Evolutionary conservation across 805 yeast genomes (phyloP), one percentile per base, ranked within the genome.

Genomic region (Grigorovia yakushimaensis): DNA sequence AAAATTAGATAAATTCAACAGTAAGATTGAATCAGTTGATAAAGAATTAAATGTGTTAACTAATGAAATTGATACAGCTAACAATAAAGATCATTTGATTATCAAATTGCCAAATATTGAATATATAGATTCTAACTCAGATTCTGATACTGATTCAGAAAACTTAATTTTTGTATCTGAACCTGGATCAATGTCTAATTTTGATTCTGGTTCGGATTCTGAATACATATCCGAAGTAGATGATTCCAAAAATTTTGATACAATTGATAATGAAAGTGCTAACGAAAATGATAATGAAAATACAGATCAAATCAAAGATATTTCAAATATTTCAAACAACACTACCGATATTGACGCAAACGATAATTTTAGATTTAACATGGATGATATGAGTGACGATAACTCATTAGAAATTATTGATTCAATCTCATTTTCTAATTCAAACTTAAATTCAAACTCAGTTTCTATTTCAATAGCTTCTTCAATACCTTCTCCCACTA

Each of bases 271-370:
- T 15, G n/a, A n/a, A n/a, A n/a, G n/a, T n/a, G n/a, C n/a, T n/a
- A n/a, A n/a, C n/a, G n/a, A n/a, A n/a, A n/a, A n/a, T n/a, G n/a
- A n/a, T n/a, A n/a, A n/a, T n/a, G n/a, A n/a, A n/a, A n/a, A n/a
- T n/a, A n/a, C n/a, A n/a, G n/a, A n/a, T n/a, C n/a, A n/a, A n/a
- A n/a, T n/a, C 20, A 46, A 6, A 6, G n/a, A 37, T 17, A n/a
- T n/a, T n/a, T n/a, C n/a, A n/a, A n/a, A n/a, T n/a, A n/a, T n/a
- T n/a, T n/a, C n/a, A 20, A 17, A 37, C 36, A 24, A 23, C 27
- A 54, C 51, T 44, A 52, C 45, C 36, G 45, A 47, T 5, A 54
- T 48, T 13, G 58, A 57, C 24, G 54, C 54, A 15, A 43, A 51
- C 19, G 44, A 44, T 21, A 47, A 42, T 15, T 49, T 50, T 5